Percentiles rank a stretch among this genome's conserved stretches.
Conservation (phyloP, 805 yeast species). For the Lachancea sp. region DNA sequence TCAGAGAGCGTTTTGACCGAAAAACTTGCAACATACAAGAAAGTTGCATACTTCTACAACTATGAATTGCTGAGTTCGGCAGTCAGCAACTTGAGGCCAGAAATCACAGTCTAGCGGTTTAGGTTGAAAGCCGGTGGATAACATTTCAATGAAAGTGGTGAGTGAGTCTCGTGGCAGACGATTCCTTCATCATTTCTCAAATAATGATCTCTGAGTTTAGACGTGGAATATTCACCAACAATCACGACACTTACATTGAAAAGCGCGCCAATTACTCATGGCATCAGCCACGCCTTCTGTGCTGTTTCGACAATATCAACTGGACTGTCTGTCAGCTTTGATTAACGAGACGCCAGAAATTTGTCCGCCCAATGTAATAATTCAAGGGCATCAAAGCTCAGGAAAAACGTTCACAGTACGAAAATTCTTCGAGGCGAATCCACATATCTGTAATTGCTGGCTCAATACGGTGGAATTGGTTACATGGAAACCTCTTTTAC, state of each 20-base stretch:
- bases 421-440: conserved; percentile 15
- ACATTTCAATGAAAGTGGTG: background rate
- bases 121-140: background rate
- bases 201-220: no score
- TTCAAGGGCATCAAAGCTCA: conserved; percentile 27
- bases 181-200: background rate
- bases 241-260: background rate
- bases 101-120: background rate
- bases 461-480: conserved; percentile 28
- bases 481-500: conserved; percentile 30
- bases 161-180: background rate
- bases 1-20: conserved; percentile 39
- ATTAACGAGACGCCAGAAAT: conserved; percentile 17
- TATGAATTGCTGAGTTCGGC: conserved; percentile 45
- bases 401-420: conserved; percentile 27
- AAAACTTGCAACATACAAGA: conserved; percentile 44
- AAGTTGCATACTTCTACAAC: conserved; percentile 55
- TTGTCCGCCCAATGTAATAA: conserved; percentile 21
- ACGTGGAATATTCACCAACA: background rate
- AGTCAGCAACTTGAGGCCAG: conserved; percentile 4
- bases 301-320: conserved; percentile 24
- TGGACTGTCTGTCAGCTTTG: conserved; percentile 17
- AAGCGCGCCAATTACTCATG: background rate
- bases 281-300: conserved; percentile 1
- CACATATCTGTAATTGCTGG: conserved; percentile 15